Evolutionary conservation across 106 monocot genomes (phyloP).

Genomic region (Apostasia shenzhenica): DNA sequence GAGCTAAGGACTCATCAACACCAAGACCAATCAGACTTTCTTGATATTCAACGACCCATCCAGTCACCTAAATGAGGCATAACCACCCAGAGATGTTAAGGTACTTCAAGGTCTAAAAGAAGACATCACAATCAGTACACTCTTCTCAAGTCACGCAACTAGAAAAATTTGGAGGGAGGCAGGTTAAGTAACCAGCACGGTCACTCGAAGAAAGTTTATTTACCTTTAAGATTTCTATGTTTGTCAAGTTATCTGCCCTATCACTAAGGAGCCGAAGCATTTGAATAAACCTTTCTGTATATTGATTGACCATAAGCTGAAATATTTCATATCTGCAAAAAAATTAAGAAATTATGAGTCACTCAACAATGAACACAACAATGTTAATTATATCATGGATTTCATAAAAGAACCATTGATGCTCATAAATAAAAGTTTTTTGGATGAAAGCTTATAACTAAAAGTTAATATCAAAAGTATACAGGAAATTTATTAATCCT

Average conservation of each 20-base stretch:
- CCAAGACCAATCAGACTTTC: constrained; percentile 88
- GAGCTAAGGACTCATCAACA: constrained; percentile 96
- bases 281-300: constrained; percentile 98
- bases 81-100: neutral
- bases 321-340: constrained; percentile 94
- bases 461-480: too few species aligned
- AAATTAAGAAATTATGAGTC: constrained; percentile 5
- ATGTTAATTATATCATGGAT: neutral
- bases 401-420: neutral
- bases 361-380: too few species aligned
- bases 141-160: neutral
- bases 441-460: too few species aligned
- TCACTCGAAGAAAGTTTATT: neutral
- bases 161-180: neutral
- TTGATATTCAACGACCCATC: constrained; percentile 98
- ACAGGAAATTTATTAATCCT: too few species aligned
- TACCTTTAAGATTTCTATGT: constrained; percentile 98
- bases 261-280: constrained; percentile 96
- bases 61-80: constrained; percentile 62
- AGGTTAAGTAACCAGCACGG: neutral
- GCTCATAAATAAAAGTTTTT: neutral
- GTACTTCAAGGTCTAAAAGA: neutral
- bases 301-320: constrained; percentile 97
- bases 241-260: constrained; percentile 74
- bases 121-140: neutral